These are phyloP conservation scores for Tolypocladium amazonense DNA, from an alignment of 2,329 filamentous ascomycete genomes.

Conservation along the genomic window DNA sequence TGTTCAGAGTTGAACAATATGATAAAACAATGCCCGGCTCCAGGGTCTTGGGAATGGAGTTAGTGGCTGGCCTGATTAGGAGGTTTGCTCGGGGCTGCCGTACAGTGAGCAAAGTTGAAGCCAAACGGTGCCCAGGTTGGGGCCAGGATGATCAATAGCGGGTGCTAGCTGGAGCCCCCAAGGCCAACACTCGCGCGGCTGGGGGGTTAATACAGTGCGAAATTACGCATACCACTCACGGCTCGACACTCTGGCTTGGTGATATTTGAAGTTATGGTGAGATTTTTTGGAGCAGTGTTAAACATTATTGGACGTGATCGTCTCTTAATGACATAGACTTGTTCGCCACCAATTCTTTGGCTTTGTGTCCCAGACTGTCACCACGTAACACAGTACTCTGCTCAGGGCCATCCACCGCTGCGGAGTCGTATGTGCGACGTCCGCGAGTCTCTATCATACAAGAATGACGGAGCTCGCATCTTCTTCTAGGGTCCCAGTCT, in stretches of 20 bases:
- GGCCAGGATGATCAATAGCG: not conserved
- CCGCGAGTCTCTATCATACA: not conserved
- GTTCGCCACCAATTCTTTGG: not conserved
- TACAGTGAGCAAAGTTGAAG: not conserved
- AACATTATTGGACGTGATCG: not conserved
- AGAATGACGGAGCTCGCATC: not conserved
- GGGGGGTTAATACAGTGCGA: not conserved
- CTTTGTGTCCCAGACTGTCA: no score
- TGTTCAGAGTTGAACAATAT: slow-evolving; percentile 16
- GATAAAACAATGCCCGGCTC: slow-evolving; percentile 3
- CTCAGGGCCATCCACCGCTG: not conserved
- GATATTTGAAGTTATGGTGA: no score
- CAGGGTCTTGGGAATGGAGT: not conserved
- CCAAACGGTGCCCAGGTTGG: not conserved
- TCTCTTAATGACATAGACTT: not conserved
- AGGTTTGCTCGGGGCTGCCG: not conserved
- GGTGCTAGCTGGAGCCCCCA: no score
- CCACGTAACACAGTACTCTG: not conserved
- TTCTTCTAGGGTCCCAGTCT: not conserved
- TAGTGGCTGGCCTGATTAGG: not conserved
- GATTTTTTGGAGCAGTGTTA: no score
- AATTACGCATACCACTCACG: not conserved
- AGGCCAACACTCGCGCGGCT: no score
- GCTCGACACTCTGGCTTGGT: no score
- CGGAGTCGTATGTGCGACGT: not conserved